Conservation (phyloP, 2,329 filamentous ascomycete genomes). For the Sporothrix pseudoabietina region DNA sequence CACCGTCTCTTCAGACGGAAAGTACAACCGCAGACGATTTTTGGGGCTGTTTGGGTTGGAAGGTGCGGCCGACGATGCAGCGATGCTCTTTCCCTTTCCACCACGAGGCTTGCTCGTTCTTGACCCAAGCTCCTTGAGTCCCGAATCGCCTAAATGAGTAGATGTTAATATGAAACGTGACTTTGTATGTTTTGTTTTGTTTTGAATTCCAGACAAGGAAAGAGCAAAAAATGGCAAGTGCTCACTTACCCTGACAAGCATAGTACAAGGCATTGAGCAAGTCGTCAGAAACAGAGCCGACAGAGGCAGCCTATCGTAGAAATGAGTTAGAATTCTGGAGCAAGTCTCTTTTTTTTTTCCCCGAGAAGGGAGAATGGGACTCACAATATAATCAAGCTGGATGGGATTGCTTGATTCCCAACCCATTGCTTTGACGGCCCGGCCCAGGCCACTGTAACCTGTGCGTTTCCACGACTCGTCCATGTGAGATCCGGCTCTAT, state of each 20-base stretch:
- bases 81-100: conserved; percentile 37
- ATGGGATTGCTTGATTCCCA: conserved; percentile 58
- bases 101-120: conserved; percentile 40
- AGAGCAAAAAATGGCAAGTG: no score
- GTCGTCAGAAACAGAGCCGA: conserved; percentile 72
- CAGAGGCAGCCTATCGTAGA: conserved; percentile 67
- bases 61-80: neutral
- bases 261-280: conserved; percentile 63
- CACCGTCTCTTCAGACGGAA: conserved; percentile 74
- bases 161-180: neutral
- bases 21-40: conserved; percentile 71
- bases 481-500: conserved; percentile 55
- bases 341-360: neutral
- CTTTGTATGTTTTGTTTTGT: neutral
- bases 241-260: conserved; percentile 54
- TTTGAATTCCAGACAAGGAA: neutral
- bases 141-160: conserved; percentile 45
- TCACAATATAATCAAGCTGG: conserved; percentile 72
- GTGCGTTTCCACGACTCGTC: conserved; percentile 50
- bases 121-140: conserved; percentile 50
- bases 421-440: conserved; percentile 65
- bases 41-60: neutral
- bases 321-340: neutral
- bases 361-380: conserved; percentile 37
- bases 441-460: conserved; percentile 74